phyloP scores from a whole-genome alignment of 371 early-diverging fungal genomes.

The Mortierella sp. region DNA sequence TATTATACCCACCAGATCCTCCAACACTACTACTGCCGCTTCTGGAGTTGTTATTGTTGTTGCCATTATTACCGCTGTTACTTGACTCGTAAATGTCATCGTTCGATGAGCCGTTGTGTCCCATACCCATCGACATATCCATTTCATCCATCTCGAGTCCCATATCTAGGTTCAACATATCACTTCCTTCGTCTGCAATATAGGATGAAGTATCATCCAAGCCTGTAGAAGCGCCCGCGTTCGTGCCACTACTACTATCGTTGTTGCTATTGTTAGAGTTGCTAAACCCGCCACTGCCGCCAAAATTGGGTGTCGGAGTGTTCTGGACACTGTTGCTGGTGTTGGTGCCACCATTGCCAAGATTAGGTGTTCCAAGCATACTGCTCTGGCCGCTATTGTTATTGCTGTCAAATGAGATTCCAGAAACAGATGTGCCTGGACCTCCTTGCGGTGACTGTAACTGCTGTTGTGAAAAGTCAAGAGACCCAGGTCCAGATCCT shows the following conservation, averaged over 20 bases:
- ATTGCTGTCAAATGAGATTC: constrained; percentile 1
- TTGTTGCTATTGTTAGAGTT: constrained; percentile 1
- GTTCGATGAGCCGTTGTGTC: not conserved
- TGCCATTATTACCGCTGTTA: not conserved
- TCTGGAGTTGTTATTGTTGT: constrained; percentile 6
- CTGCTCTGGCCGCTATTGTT: constrained; percentile 11
- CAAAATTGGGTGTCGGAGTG: not conserved
- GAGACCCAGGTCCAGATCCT: constrained; percentile 46
- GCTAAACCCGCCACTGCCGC: not conserved
- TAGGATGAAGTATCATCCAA: not conserved
- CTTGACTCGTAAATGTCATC: constrained; percentile 6
- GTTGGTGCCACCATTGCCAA: constrained; percentile 6
- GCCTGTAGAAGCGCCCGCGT: not conserved
- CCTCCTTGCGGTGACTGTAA: constrained; percentile 27
- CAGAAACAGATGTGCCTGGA: not conserved
- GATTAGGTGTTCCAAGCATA: constrained; percentile 10
- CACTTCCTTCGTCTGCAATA: constrained; percentile 18
- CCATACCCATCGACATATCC: constrained; percentile 16
- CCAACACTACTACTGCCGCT: not conserved
- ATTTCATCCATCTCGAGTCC: constrained; percentile 20
- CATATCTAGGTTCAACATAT: constrained; percentile 47
- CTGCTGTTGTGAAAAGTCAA: constrained; percentile 36
- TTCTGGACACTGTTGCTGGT: constrained; percentile 1
- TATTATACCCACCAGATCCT: constrained; percentile 10
- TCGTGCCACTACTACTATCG: not conserved